Base-by-base conservation (phyloP, 73 alveolate genomes). In the Tetrahymena malaccensis region DNA sequence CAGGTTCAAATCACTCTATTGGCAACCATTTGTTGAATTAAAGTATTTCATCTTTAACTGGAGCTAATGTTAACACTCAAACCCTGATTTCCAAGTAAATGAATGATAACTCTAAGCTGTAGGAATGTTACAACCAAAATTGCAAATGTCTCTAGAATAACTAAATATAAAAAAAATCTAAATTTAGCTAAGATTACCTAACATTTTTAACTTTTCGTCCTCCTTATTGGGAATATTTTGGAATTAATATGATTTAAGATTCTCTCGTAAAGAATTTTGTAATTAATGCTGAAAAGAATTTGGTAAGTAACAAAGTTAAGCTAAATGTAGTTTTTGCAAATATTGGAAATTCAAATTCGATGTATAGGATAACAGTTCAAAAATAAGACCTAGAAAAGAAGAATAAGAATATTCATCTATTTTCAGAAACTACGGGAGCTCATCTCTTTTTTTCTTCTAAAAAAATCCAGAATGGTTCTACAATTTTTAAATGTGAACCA, bases 371-470 rank as follows among this genome's bases (percentile, higher is more conserved):
- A 27, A 70, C 89, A 19, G 22, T 31, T 31, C 37, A 25, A n/a
- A 70, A 70, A n/a, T 31, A 70, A 70, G 43, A 70, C 31, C 37
- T 70, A 70, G 37, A 70, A 31, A 70, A 70, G 89, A 70, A 70
- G 37, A 70, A n/a, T 70, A 27, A n/a, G 19, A 70, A 70, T 22
- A 70, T 70, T 4, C 89, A 70, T 70, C 31, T 70, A 31, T 70
- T 27, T 70, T 70, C 89, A 25, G 96, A 94, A 70, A 94, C 93
- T 15, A 93, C 96, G 10, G 96, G 96, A 21, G 43, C 96, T 12
- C 58, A 94, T 94, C 94, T 94, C 19, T 94, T 37, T 35, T 94
- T 94, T 34, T 70, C 94, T 37, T 43, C 94, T 11, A 55, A 35
- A 35, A 35, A 93, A 9, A 55, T 94, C 25, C 56, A 31, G 16